Evolutionary conservation across 2,329 filamentous ascomycete genomes (phyloP).

Genomic region (Fusarium decemcellulare): DNA sequence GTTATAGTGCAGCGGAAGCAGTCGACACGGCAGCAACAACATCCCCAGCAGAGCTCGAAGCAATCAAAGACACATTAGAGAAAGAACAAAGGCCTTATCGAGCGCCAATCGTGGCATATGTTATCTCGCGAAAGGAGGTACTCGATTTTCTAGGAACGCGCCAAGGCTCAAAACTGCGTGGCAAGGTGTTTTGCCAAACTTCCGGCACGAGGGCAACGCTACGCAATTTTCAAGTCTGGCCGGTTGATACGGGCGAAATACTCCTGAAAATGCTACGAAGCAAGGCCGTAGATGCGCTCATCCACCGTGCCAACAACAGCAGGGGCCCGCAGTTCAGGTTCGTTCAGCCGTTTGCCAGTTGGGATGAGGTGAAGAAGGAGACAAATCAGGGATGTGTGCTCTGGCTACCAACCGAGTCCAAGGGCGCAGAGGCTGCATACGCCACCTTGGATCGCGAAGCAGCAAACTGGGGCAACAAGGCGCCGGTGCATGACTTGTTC

Average conservation of each 20-base stretch:
- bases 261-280: slow-evolving; percentile 66
- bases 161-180: not conserved
- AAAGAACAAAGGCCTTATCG: slow-evolving; percentile 1
- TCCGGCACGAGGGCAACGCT: too few species aligned
- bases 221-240: slow-evolving; percentile 44
- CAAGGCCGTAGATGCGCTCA: slow-evolving; percentile 61
- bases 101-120: slow-evolving; percentile 42
- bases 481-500: slow-evolving; percentile 68
- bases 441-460: slow-evolving; percentile 57
- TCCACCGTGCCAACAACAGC: slow-evolving; percentile 39
- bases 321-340: slow-evolving; percentile 53
- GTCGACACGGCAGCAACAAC: not conserved
- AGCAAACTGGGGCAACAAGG: slow-evolving; percentile 51
- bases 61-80: not conserved
- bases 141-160: slow-evolving; percentile 43
- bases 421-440: slow-evolving; percentile 53
- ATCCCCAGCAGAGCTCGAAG: not conserved
- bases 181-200: too few species aligned
- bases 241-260: slow-evolving; percentile 69
- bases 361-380: slow-evolving; percentile 59
- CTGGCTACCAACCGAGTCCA: slow-evolving; percentile 52
- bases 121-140: slow-evolving; percentile 48
- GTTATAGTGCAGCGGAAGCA: not conserved
- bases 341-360: slow-evolving; percentile 56
- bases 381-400: slow-evolving; percentile 62